Percentiles rank a stretch among this genome's conserved stretches.
Conservation (phyloP, 305 asterid species). For the Salvia sclarea region DNA sequence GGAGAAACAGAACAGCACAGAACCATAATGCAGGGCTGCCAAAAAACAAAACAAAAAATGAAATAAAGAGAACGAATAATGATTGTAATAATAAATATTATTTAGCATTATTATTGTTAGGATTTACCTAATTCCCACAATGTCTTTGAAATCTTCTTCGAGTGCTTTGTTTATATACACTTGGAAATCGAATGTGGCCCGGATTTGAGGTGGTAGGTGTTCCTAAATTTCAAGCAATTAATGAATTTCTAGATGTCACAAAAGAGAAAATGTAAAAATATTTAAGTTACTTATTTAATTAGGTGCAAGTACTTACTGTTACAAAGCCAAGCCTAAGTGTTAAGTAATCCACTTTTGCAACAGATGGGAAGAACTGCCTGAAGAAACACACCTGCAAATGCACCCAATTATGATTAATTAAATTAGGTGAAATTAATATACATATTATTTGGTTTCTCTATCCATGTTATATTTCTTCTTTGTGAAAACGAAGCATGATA, state of each 20-base stretch:
- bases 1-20: conserved; percentile 40
- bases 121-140: conserved; percentile 79
- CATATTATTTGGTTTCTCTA: too few species aligned
- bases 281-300: too few species aligned
- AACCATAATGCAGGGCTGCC: conserved; percentile 48
- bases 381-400: background rate
- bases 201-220: conserved; percentile 66
- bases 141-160: conserved; percentile 75
- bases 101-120: too few species aligned
- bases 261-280: too few species aligned
- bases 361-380: too few species aligned
- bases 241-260: too few species aligned
- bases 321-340: conserved; percentile 83
- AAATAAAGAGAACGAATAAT: too few species aligned
- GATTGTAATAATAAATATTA: too few species aligned
- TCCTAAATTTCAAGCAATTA: conserved; percentile 47
- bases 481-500: too few species aligned
- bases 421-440: conserved; percentile 82
- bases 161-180: conserved; percentile 68
- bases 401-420: conserved; percentile 48
- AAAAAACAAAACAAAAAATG: background rate
- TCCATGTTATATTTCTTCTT: too few species aligned
- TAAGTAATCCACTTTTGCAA: conserved; percentile 59
- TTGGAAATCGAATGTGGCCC: conserved; percentile 65
- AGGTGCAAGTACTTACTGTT: conserved; percentile 43